These are phyloP conservation scores for Chaetothyriales sp. DNA, from an alignment of 2,329 filamentous ascomycete genomes.

Conservation along the genomic window DNA sequence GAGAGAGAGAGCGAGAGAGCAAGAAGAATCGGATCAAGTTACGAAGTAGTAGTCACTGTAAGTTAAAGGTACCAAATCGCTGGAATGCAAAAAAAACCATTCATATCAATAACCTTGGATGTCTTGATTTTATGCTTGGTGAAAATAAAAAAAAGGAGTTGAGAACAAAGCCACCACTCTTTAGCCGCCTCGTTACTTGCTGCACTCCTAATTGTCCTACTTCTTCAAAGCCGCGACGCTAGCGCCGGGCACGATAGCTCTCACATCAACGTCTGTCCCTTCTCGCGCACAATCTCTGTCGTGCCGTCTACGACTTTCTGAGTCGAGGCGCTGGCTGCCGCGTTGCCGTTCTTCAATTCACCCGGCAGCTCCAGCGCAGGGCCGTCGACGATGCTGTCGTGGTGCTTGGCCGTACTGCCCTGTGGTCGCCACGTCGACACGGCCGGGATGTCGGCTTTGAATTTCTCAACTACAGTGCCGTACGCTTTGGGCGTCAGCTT, in stretches of 20 bases:
- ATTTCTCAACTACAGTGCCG: slow-evolving; percentile 76
- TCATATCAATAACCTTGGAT: too few relatives aligned
- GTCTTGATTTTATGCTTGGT: too few relatives aligned
- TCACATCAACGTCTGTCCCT: neutral
- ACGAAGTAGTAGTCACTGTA: too few relatives aligned
- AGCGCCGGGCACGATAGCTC: neutral
- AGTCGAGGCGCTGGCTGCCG: neutral
- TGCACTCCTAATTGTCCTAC: neutral
- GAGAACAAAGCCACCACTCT: too few relatives aligned
- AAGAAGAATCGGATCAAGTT: too few relatives aligned
- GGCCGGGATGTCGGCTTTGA: slow-evolving; percentile 82
- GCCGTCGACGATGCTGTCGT: slow-evolving; percentile 13
- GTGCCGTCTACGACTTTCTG: neutral
- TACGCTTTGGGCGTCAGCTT: slow-evolving; percentile 93
- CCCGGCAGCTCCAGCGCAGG: slow-evolving; percentile 9
- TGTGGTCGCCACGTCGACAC: slow-evolving; percentile 95
- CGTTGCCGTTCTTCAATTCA: slow-evolving; percentile 3
- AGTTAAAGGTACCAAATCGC: too few relatives aligned
- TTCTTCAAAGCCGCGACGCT: neutral
- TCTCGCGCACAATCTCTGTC: neutral
- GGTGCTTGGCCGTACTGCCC: slow-evolving; percentile 28
- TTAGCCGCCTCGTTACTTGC: too few relatives aligned
- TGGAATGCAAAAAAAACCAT: too few relatives aligned
- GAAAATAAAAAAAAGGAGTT: too few relatives aligned
- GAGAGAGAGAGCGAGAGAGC: too few relatives aligned